Base-by-base conservation (phyloP, 75 land plant species). In the Pinus albicaulis region DNA sequence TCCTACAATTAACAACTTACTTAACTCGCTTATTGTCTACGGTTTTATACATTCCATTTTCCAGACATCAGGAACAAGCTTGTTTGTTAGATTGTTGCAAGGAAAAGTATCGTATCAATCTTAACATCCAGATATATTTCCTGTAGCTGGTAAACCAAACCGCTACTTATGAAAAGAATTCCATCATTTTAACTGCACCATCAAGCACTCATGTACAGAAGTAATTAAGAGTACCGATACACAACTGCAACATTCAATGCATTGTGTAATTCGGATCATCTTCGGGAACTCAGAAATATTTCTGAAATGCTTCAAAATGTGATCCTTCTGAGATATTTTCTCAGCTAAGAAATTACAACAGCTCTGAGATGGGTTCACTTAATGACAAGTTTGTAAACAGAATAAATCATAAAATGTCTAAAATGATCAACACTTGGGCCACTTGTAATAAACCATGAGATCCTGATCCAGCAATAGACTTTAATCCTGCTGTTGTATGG, bases 321-420 rank as follows among this genome's bases (percentile, higher is more conserved):
- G 66, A 63, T 63, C 66, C 31, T 28, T 31, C 31, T 63, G 36
- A 26, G 66, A 48, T 10, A 48, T 48, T 34, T 63, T 28, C 66
- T 63, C 26, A 63, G 66, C 66, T 6, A 63, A 63, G 38, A 59
- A n/a, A 64, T 64, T 36, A 64, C 20, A 64, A 64, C 16, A 34
- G 2, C 38, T 16, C 68, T 64, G 19, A 17, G 5, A 64, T 34
- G 68, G 38, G 68, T 64, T 34, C 38, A 7, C 31, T 64, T 17
- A 68, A 23, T 41, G n/a, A n/a, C 13, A 38, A 68, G 41, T 16
- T 41, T n/a, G 48, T 68, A 61, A 61, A 24, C 34, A 26, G 24
- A 61, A 61, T 3, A 24, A 8, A 25, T 25, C 28, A 26, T 24
- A 25, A 24, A 12, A 61, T 48, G 11, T 48, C 53, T 48, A 48